These are phyloP conservation scores for Candida pseudoviswanathii DNA, from an alignment of 1,139 yeast genomes.

Conservation along the genomic window DNA sequence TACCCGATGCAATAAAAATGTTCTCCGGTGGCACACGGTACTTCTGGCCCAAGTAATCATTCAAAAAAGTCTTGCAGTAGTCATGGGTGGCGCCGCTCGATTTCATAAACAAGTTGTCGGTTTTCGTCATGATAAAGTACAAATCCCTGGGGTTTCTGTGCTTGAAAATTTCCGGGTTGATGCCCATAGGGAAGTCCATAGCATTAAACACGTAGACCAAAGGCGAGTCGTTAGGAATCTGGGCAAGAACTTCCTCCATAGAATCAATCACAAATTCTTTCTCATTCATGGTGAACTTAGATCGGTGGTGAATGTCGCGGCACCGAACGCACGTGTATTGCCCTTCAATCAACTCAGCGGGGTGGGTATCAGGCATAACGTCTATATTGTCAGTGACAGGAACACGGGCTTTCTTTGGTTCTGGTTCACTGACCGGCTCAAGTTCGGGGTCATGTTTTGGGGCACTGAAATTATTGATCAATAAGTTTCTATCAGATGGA, in stretches of 20 bases:
- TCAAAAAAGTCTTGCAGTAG: slow-evolving; percentile 48
- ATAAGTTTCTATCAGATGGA: slow-evolving; percentile 28
- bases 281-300: slow-evolving; percentile 27
- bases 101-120: slow-evolving; percentile 52
- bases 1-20: slow-evolving; percentile 53
- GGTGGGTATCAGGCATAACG: not conserved
- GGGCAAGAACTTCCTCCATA: slow-evolving; percentile 36
- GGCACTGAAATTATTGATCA: slow-evolving; percentile 19
- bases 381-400: slow-evolving; percentile 13
- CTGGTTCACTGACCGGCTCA: not conserved
- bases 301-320: slow-evolving; percentile 49
- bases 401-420: not conserved
- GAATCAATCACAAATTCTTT: slow-evolving; percentile 40
- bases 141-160: slow-evolving; percentile 38
- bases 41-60: slow-evolving; percentile 40
- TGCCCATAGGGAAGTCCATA: slow-evolving; percentile 68
- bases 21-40: slow-evolving; percentile 46
- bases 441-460: slow-evolving; percentile 1
- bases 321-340: slow-evolving; percentile 52
- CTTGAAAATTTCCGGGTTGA: slow-evolving; percentile 42
- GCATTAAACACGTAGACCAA: slow-evolving; percentile 66
- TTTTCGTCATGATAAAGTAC: slow-evolving; percentile 57
- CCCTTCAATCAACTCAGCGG: not conserved
- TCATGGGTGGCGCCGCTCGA: slow-evolving; percentile 28
- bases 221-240: slow-evolving; percentile 51